Base-by-base conservation (phyloP, 2,329 filamentous ascomycete species). In the Aureobasidium vineae region DNA sequence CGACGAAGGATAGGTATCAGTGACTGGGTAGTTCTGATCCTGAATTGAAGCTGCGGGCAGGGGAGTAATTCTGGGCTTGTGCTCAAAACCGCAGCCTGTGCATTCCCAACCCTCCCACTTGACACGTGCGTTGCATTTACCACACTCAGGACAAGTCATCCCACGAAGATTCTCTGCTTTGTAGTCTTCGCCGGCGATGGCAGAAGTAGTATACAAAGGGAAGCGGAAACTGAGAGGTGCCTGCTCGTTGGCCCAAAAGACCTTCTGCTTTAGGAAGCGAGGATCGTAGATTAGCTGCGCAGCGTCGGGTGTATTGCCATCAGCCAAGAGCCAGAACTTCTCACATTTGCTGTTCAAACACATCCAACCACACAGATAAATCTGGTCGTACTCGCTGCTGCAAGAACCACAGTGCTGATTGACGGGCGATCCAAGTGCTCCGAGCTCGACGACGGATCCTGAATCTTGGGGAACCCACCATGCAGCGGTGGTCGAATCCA, bases 81-180 rank as follows among this genome's bases (percentile, higher is more conserved):
- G 76, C 13, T 71, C 73, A 57, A 82, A 89, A 1, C 72, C 73
- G 70, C 87, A 90, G 1, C 70, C 70, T 43, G 82, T 78, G 68
- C 89, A 92, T 31, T 78, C 75, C 88, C 88, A 91, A 1, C 82
- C 80, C 5, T 76, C 77, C 87, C 88, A 92, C 28, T 81, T 75
- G 16, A 83, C 78, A 1, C 89, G 82, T 2, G 85, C 81, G 49
- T 82, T 86, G 70, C 89, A 90, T 47, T 85, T 82, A 0, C 80
- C 77, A 69, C 90, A 92, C 1, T 77, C 67, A 0, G 85, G 86
- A 70, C 90, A 93, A 1, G 89, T 84, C 54, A 91, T 84, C 0
- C 89, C 90, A 60, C 80, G 79, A 71, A 85, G 88, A 66, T 83
- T 85, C 10, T 79, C 74, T 2, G 78, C 76, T 13, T 84, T 81